Evolutionary conservation across 441 rosid species (phyloP).

Genomic region (Pelargonium australe): DNA sequence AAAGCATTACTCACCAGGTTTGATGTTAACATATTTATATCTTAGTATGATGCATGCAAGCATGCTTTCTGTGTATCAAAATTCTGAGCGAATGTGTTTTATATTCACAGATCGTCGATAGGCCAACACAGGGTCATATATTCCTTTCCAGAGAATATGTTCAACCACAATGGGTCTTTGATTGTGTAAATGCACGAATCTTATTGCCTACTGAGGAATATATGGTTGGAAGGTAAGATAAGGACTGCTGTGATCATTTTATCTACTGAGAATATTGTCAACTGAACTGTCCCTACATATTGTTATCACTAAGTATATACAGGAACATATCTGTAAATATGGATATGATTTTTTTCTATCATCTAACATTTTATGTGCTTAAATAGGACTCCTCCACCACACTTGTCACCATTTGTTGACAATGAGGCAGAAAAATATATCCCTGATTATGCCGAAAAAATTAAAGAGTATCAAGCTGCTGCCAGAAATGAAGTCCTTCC

Average conservation of each 20-base stretch:
- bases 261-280: too few relatives aligned
- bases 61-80: background rate
- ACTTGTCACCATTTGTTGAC: constrained; percentile 79
- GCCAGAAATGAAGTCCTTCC: constrained; percentile 75
- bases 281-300: too few relatives aligned
- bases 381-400: constrained; percentile 77
- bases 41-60: background rate
- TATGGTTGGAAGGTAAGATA: constrained; percentile 67
- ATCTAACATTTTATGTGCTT: background rate
- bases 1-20: constrained; percentile 86
- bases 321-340: background rate
- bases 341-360: constrained; percentile 9
- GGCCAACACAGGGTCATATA: constrained; percentile 74
- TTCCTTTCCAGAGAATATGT: constrained; percentile 78
- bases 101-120: constrained; percentile 66
- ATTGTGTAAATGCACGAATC: constrained; percentile 70
- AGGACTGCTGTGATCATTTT: too few relatives aligned
- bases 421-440: constrained; percentile 81
- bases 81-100: constrained; percentile 13
- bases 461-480: constrained; percentile 68
- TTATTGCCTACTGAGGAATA: constrained; percentile 65
- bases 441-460: constrained; percentile 84
- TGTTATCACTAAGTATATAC: too few relatives aligned
- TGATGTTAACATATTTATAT: constrained; percentile 9
- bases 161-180: constrained; percentile 92